phyloP scores from a whole-genome alignment of 169 alveolate genomes.

The Cytauxzoon felis region DNA sequence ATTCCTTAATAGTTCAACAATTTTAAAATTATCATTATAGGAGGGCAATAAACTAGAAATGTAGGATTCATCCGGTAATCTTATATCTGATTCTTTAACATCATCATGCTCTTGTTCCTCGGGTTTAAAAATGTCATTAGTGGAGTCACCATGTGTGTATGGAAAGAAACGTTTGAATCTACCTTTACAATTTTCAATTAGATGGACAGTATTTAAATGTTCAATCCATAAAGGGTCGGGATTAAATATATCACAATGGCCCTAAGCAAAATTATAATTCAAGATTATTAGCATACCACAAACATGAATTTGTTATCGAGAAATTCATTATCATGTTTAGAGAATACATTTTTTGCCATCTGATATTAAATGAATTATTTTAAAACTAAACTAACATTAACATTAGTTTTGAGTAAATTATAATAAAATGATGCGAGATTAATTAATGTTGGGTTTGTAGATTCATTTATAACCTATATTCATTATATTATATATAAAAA shows the following conservation, averaged over 20 bases:
- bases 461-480: slow-evolving; percentile 24
- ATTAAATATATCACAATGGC: slow-evolving; percentile 14
- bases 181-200: slow-evolving; percentile 23
- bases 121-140: slow-evolving; percentile 38
- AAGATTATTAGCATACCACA: slow-evolving; percentile 3
- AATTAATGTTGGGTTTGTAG: slow-evolving; percentile 22
- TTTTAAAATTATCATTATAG: too few species aligned
- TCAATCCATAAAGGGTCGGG: slow-evolving; percentile 43
- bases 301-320: slow-evolving; percentile 4
- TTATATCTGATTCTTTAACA: background rate
- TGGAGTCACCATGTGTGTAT: slow-evolving; percentile 30
- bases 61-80: background rate
- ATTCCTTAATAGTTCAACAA: slow-evolving; percentile 3
- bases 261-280: slow-evolving; percentile 14
- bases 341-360: slow-evolving; percentile 23
- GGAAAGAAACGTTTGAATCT: slow-evolving; percentile 33
- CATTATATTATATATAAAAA: slow-evolving; percentile 12
- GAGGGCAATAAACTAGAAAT: background rate
- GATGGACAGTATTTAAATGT: slow-evolving; percentile 20
- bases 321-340: background rate
- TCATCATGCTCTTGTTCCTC: background rate
- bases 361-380: background rate
- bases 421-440: slow-evolving; percentile 37
- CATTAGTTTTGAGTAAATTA: slow-evolving; percentile 14
- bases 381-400: background rate